Evolutionary conservation across 352 stramenopile genomes (phyloP), one percentile per base, ranked within the genome.

Genomic region (Hyaloperonospora brassicae): DNA sequence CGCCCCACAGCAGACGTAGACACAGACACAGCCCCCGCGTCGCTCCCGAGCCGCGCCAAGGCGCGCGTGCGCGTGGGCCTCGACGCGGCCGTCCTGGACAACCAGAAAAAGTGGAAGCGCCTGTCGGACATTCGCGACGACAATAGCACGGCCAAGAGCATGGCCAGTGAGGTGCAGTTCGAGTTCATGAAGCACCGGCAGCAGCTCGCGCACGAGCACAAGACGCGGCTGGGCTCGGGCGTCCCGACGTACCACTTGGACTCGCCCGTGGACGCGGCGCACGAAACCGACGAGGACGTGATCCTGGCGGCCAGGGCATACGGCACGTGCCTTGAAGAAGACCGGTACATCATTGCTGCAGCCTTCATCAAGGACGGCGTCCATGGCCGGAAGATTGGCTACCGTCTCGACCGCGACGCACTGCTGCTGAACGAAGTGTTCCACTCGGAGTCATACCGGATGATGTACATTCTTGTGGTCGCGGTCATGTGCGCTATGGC

Each of bases 41-140:
- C 48, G 11, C 62, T 57, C 24, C 64, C 64, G 14, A 50, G 48
- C 11, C 52, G 66, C 46, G 60, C 50, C 6, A 66, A 64, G 35
- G 56, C 52, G 1, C 72, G 68, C 30, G 62, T 85, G 25, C 76
- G 76, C 47, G 73, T 86, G 10, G 76, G 76, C 4, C 63, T 89
- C 9, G 80, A 89, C 46, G 72, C 70, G 34, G 76, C 73, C 1
- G 72, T 89, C 0, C 57, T 87, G 46, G 74, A 89, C 50, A 86
- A 86, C 51, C 82, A 89, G 61, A 76, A 84, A 52, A 92, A 92
- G 62, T 92, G 82, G 82, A 88, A 87, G 62, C 74, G 67, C 0
- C 63, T 92, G 11, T 68, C 68, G 14, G 79, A 92, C 40, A 86
- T 92, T 34, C 70, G 79, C 54, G 79, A 87, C 50, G 75, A 87